A percentile compares a stretch with the other conserved stretches of the same genome.
phyloP scores from a whole-genome alignment of 1,284 basidiomycete genomes.

The Singerocomus inundabilis region DNA sequence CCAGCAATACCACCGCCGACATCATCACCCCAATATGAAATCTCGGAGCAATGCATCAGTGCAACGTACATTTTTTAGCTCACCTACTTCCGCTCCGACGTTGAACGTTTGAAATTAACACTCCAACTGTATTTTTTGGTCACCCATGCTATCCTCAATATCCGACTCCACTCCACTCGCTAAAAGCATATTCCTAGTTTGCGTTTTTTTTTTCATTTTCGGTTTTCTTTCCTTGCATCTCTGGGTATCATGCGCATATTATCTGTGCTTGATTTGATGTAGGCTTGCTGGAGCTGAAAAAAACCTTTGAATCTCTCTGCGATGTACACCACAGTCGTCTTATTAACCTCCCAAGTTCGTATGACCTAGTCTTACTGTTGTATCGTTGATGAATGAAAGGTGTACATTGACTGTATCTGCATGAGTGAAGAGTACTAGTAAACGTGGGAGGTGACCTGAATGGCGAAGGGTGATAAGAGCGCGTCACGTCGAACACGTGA shows the following conservation, averaged over 20 bases:
- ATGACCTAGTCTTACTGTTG: constrained; percentile 12
- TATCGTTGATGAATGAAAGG: constrained; percentile 17
- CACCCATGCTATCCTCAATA: constrained; percentile 4
- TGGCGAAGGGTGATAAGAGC: too few species aligned
- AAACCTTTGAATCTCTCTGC: not conserved
- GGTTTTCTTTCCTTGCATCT: constrained; percentile 22
- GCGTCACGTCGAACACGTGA: constrained; percentile 29
- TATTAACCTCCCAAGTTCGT: constrained; percentile 9
- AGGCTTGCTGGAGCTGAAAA: constrained; percentile 11
- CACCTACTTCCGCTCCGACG: constrained; percentile 31
- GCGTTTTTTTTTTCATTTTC: not conserved
- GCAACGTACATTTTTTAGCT: constrained; percentile 54
- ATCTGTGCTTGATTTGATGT: constrained; percentile 22
- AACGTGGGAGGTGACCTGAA: too few species aligned
- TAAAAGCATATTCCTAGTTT: constrained; percentile 13
- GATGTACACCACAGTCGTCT: constrained; percentile 4
- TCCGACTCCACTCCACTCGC: constrained; percentile 9
- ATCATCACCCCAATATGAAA: constrained; percentile 67
- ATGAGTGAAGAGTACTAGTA: too few species aligned
- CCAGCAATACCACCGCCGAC: constrained; percentile 34
- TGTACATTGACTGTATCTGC: constrained; percentile 18
- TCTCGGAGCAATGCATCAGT: constrained; percentile 53
- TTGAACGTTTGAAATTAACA: constrained; percentile 31
- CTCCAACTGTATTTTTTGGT: constrained; percentile 24
- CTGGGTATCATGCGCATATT: constrained; percentile 24